Base-by-base conservation (phyloP, 495 filamentous ascomycete species). In the Penicillium lividum region DNA sequence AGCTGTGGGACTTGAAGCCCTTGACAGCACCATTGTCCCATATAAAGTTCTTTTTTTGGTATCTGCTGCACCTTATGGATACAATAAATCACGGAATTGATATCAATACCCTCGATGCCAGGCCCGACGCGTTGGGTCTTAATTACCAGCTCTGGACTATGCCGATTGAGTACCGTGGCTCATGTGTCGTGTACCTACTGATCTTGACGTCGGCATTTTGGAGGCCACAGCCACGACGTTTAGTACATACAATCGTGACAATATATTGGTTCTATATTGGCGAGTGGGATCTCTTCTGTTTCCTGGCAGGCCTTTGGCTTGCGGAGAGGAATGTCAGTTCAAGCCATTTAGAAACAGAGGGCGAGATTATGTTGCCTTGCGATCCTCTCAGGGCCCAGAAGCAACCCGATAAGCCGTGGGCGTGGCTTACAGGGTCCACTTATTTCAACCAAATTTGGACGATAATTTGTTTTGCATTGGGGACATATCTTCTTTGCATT, bases 141-240 rank as follows among this genome's bases (percentile, higher is more conserved):
- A 67, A 61, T 28, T 48, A 45, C 5, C 79, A 80, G 30, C 67
- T 82, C 22, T 83, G 80, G 80, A 81, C 80, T 3, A 80, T 83
- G 36, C 74, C 75, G 0, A 53, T 77, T 28, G 78, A 81, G 43
- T 78, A 80, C 42, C 71, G 80, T 5, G 76, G 75, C 10, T 80
- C 77, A 0, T 73, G 78, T 54, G 65, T 76, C 9, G 65, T 82
- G 11, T 80, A 79, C 55, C 64, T 80, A 7, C 56, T 71, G 6
- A 52, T 78, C 13, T 43, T 80, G 18, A 67, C 61, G 27, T 33
- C 77, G 18, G 68, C 74, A 8, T 75, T 72, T 57, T 71, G 74
- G 51, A 61, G 67, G 28, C 62, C 71, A 1, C 57, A 61, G 7
- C 60, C 74, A 7, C 4, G 30, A 7, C 70, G 79, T 10, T 57